Conservation (phyloP, 2,329 filamentous ascomycete genomes). For the Ilyonectria mors-panacis region DNA sequence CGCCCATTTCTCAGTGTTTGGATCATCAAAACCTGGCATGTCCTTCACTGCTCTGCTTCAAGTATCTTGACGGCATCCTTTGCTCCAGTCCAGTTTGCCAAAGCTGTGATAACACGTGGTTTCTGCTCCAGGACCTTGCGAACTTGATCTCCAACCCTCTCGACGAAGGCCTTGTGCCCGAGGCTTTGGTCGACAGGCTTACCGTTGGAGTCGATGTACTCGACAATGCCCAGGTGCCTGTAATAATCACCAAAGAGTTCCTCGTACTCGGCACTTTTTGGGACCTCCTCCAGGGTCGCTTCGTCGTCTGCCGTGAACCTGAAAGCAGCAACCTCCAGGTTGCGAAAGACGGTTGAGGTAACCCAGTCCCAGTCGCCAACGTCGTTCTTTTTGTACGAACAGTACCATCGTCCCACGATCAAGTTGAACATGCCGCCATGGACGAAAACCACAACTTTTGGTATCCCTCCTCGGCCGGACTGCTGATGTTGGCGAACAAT, state of each 20-base stretch:
- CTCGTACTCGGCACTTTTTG: neutral
- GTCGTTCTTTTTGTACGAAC: neutral
- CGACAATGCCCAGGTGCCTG: neutral
- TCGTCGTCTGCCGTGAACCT: neutral
- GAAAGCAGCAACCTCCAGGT: neutral
- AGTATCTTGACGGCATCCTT: neutral
- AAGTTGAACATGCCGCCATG: neutral
- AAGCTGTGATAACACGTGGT: neutral
- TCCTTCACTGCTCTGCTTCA: no score
- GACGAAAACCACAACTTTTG: neutral
- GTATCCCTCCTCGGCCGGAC: neutral
- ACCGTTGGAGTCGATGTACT: neutral
- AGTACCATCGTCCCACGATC: neutral
- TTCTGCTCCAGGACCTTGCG: neutral
- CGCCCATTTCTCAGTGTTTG: no score
- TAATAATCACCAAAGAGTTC: neutral
- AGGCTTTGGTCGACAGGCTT: neutral
- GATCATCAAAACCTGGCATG: no score
- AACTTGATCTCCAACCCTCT: neutral
- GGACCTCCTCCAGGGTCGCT: neutral
- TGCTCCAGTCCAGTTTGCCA: neutral
- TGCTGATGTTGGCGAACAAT: neutral
- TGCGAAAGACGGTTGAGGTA: neutral
- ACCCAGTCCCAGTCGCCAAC: neutral
- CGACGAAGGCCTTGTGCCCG: neutral